Conservation (phyloP, 2,329 filamentous ascomycete genomes). For the Paecilomyces sp. region DNA sequence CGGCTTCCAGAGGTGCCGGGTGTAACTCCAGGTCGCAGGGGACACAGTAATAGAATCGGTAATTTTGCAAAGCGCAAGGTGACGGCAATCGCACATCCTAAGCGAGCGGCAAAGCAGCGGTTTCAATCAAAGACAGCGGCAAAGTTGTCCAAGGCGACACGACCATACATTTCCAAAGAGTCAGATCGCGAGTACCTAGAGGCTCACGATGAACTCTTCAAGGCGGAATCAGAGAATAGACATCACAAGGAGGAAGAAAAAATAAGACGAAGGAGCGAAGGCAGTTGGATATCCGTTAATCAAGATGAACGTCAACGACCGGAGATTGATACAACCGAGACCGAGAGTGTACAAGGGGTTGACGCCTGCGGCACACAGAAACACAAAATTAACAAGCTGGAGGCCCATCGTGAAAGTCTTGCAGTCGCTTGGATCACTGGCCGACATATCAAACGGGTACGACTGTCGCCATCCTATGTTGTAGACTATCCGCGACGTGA, state of each 20-base stretch:
- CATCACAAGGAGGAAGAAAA: background rate
- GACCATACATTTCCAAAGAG: conserved; percentile 25
- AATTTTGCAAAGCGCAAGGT: conserved; percentile 9
- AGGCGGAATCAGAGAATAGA: background rate
- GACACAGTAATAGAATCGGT: conserved; percentile 8
- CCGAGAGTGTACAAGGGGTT: conserved; percentile 1
- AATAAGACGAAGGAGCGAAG: background rate
- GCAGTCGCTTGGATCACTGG: conserved; percentile 32
- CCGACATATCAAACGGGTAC: conserved; percentile 30
- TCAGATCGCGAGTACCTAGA: conserved; percentile 14
- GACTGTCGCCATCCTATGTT: conserved; percentile 23
- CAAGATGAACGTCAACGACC: background rate
- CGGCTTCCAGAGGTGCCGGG: conserved; percentile 11
- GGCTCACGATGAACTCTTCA: background rate
- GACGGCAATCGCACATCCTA: conserved; percentile 22
- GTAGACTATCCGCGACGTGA: conserved; percentile 13
- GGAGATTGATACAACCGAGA: background rate
- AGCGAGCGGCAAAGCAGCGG: conserved; percentile 19
- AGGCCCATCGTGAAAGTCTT: conserved; percentile 26
- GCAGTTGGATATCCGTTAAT: background rate
- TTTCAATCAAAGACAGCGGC: conserved; percentile 20
- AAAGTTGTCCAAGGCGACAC: conserved; percentile 24
- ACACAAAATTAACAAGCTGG: conserved; percentile 19
- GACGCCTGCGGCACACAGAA: conserved; percentile 2
- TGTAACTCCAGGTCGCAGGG: background rate